A percentile compares a stretch with the other conserved stretches of the same genome.
Conservation (phyloP, 2,329 filamentous ascomycete species). For the Exophiala calicioides region DNA sequence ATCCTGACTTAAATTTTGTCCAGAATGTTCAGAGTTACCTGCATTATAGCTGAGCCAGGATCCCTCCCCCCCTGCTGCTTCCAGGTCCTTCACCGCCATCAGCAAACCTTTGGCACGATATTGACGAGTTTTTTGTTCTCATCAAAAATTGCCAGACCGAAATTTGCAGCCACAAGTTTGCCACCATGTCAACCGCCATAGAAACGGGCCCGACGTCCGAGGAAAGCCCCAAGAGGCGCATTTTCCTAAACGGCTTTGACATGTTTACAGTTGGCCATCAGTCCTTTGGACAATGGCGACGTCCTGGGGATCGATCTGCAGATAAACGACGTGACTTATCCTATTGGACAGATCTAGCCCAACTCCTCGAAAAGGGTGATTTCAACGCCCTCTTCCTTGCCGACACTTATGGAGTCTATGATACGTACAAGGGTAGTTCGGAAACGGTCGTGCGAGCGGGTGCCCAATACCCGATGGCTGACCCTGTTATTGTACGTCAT, state of each 20-base stretch:
- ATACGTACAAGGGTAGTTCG: slow-evolving; percentile 46
- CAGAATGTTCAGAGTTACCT: no score
- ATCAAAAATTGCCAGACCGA: no score
- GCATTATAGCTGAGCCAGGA: no score
- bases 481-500: slow-evolving; percentile 57
- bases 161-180: no score
- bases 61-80: no score
- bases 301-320: slow-evolving; percentile 30
- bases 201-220: no score
- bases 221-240: not conserved
- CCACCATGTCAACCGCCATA: no score
- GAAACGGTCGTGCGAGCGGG: slow-evolving; percentile 59
- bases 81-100: no score
- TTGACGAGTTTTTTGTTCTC: no score
- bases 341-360: slow-evolving; percentile 57
- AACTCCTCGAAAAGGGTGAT: slow-evolving; percentile 56
- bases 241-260: not conserved
- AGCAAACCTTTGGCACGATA: no score
- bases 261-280: slow-evolving; percentile 66
- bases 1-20: no score
- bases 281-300: slow-evolving; percentile 64
- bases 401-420: slow-evolving; percentile 52
- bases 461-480: slow-evolving; percentile 65
- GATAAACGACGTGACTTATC: not conserved
- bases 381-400: slow-evolving; percentile 64